These are phyloP conservation scores for Trichoderma arundinaceum DNA, from an alignment of 2,329 filamentous ascomycete species.

Conservation along the genomic window DNA sequence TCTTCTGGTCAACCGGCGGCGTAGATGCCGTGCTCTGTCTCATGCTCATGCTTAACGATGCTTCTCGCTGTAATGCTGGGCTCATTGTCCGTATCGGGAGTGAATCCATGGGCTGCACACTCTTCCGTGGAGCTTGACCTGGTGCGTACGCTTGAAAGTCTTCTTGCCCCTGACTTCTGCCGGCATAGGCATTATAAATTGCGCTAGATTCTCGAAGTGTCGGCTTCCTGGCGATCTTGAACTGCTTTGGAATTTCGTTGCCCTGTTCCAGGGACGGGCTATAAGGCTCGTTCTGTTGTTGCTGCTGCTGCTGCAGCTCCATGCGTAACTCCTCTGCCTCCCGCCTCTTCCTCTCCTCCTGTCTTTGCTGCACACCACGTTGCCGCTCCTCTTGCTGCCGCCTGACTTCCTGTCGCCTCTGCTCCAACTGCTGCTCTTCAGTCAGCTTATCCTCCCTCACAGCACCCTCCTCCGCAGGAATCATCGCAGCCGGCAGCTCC, in stretches of 20 bases:
- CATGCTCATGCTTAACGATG: slow-evolving; percentile 22
- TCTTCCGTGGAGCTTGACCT: slow-evolving; percentile 22
- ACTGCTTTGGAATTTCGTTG: not conserved
- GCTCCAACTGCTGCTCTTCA: slow-evolving; percentile 32
- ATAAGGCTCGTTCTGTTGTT: not conserved
- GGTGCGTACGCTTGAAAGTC: slow-evolving; percentile 34
- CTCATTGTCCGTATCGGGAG: slow-evolving; percentile 35
- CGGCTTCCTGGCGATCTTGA: slow-evolving; percentile 35
- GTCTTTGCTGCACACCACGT: slow-evolving; percentile 10
- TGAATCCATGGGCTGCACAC: slow-evolving; percentile 11
- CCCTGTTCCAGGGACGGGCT: not conserved
- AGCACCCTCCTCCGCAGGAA: slow-evolving; percentile 39
- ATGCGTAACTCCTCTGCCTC: slow-evolving; percentile 12
- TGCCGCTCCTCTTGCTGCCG: slow-evolving; percentile 20
- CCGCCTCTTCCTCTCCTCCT: slow-evolving; percentile 9
- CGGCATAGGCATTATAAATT: not conserved
- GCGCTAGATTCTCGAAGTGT: slow-evolving; percentile 22
- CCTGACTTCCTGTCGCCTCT: slow-evolving; percentile 9
- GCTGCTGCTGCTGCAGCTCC: slow-evolving; percentile 8
- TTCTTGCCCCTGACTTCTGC: not conserved
- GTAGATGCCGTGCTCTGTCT: not conserved
- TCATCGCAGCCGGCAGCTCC: slow-evolving; percentile 48
- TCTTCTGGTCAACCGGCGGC: not conserved
- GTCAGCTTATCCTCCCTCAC: slow-evolving; percentile 34
- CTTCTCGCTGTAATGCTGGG: slow-evolving; percentile 21